Percentiles rank a stretch among this genome's conserved stretches.
These are phyloP conservation scores for Pyrus bretschneideri DNA, from an alignment of 306 rosid species.

Conservation along the genomic window DNA sequence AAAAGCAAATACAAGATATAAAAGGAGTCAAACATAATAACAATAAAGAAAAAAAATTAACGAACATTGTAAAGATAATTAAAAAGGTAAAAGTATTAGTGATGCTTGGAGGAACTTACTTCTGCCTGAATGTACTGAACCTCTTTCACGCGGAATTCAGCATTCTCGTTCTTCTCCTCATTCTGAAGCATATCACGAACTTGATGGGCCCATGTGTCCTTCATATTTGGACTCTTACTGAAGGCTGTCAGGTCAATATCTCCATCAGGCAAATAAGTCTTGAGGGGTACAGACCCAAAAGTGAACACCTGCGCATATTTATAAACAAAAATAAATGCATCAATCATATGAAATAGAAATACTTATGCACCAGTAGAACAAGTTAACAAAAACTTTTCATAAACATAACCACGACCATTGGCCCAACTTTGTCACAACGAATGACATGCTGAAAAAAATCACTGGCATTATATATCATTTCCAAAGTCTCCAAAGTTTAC, in stretches of 20 bases:
- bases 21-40: not conserved
- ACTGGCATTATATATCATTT: not conserved
- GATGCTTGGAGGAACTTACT: constrained; percentile 41
- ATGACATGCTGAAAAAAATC: not conserved
- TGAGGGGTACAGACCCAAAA: constrained; percentile 97
- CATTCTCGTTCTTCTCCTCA: constrained; percentile 89
- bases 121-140: constrained; percentile 99
- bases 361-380: not conserved
- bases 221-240: constrained; percentile 67
- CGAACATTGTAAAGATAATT: not conserved
- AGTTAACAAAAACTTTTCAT: not conserved
- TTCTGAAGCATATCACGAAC: constrained; percentile 86
- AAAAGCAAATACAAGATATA: constrained; percentile 7
- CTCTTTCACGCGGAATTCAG: constrained; percentile 89
- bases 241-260: constrained; percentile 96
- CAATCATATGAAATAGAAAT: not conserved
- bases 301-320: constrained; percentile 65
- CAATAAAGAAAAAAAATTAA: not conserved
- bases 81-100: constrained; percentile 6
- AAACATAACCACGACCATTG: not conserved
- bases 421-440: not conserved
- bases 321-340: not conserved
- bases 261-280: constrained; percentile 98
- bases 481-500: not conserved
- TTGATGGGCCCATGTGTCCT: constrained; percentile 92